A percentile compares a stretch with the other conserved stretches of the same genome.
Conservation (phyloP, 2,329 filamentous ascomycete genomes). For the Beauveria rudraprayagi region DNA sequence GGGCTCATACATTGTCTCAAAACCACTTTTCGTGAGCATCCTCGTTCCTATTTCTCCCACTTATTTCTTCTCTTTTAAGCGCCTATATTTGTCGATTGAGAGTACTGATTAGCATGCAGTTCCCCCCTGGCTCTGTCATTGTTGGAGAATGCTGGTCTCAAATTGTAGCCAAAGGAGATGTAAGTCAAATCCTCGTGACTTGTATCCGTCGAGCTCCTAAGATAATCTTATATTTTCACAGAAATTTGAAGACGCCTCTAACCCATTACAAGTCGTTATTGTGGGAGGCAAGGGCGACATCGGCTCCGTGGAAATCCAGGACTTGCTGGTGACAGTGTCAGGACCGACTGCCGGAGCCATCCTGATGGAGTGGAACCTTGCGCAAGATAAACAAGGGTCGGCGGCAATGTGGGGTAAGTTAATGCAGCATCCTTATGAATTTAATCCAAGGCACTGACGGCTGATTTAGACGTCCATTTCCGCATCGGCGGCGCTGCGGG, state of each 20-base stretch:
- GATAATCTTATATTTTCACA: not conserved
- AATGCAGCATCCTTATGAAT: not conserved
- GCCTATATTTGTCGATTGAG: conserved; percentile 21
- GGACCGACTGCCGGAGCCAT: conserved; percentile 47
- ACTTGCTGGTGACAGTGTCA: conserved; percentile 49
- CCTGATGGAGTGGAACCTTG: conserved; percentile 54
- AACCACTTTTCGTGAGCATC: not conserved
- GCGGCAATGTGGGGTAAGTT: conserved; percentile 20
- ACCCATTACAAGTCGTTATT: conserved; percentile 42
- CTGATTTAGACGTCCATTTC: conserved; percentile 16
- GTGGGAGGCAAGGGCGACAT: conserved; percentile 45
- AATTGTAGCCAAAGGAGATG: conserved; percentile 36
- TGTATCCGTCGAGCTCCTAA: not conserved
- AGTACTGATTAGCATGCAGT: conserved; percentile 27
- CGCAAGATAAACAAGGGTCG: conserved; percentile 20
- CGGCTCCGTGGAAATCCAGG: conserved; percentile 50
- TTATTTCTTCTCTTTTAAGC: no score
- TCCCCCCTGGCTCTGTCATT: conserved; percentile 35
- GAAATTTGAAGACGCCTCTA: conserved; percentile 35
- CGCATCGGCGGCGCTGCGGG: conserved; percentile 39
- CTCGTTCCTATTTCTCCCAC: conserved; percentile 2
- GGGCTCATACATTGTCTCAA: not conserved
- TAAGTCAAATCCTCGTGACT: not conserved
- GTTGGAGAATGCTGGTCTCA: conserved; percentile 36
- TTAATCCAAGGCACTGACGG: not conserved